Percentiles rank a stretch among this genome's conserved stretches.
phyloP scores from a whole-genome alignment of 2,329 filamentous ascomycete species.

The Trichoderma afroharzianum region DNA sequence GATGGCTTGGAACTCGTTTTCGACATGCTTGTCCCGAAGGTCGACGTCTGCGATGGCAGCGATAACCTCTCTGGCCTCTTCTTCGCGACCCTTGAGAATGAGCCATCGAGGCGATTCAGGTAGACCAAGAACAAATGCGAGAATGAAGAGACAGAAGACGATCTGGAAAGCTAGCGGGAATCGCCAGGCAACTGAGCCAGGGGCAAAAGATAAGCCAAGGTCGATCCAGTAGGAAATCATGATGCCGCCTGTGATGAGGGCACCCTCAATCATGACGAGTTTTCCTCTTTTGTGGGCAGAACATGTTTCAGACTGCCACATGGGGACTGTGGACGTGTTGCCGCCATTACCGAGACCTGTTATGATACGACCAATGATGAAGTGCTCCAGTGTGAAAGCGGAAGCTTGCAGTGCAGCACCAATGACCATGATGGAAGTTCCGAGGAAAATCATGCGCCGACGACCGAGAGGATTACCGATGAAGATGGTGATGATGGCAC shows the following conservation, averaged over 20 bases:
- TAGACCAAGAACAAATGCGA: constrained; percentile 48
- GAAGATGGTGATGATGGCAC: constrained; percentile 62
- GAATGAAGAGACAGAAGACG: constrained; percentile 56
- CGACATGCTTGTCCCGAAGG: constrained; percentile 53
- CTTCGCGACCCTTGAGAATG: constrained; percentile 43
- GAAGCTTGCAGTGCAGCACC: constrained; percentile 58
- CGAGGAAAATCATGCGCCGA: constrained; percentile 56
- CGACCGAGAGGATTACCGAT: constrained; percentile 62
- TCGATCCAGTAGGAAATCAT: constrained; percentile 60
- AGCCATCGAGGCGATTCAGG: constrained; percentile 53
- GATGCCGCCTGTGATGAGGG: constrained; percentile 55
- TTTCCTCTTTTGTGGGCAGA: constrained; percentile 56
- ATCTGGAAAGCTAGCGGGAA: constrained; percentile 57
- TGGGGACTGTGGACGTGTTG: constrained; percentile 54
- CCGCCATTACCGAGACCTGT: constrained; percentile 57
- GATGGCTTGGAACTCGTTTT: constrained; percentile 57
- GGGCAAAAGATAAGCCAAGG: constrained; percentile 52
- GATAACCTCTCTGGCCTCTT: constrained; percentile 47
- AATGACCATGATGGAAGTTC: constrained; percentile 54
- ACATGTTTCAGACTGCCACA: constrained; percentile 60
- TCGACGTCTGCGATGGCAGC: constrained; percentile 53
- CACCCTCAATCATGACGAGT: constrained; percentile 58
- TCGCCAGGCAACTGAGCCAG: constrained; percentile 45
- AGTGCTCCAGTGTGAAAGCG: constrained; percentile 51
- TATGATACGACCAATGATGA: constrained; percentile 57